Evolutionary conservation across 2,329 filamentous ascomycete genomes (phyloP), one percentile per base, ranked within the genome.

Genomic region (Claviceps cyperi): DNA sequence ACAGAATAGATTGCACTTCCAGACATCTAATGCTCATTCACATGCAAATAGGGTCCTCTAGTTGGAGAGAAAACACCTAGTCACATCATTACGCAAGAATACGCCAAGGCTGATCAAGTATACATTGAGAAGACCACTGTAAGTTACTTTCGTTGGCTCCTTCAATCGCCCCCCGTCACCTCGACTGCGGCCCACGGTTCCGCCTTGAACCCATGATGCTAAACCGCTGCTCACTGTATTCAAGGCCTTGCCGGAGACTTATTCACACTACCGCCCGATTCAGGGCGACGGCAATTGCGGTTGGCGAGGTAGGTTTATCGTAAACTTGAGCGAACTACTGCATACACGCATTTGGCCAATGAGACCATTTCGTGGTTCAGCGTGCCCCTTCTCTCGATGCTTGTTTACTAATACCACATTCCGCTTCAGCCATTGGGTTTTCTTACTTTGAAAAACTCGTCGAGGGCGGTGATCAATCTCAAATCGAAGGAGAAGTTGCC

Each of bases 251-350:
- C 84, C 89, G 6, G 76, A 83, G 59, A 87, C 84, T 51, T 95
- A 94, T 66, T 86, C 87, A 19, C 83, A 89, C 63, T 95, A 91
- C 63, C 86, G 92, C 50, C 83, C 83, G 11, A 81, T 95, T 64
- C 83, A 85, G 66, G 91, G 92, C 49, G 91, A 97, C 69, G 92
- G 92, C 52, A 94, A 94, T 64, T 97, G 92, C 68, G 92, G 91
- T 60, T 97, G 92, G 91, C 80, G 91, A 83, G 92, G 91, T 96
- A 75, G 72, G 82, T 70, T 40, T 24, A 21, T 22, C 19, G 19
- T 24, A 21, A 38, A 15, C 57, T 55, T 56, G 48, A 39, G 32
- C 49, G 5, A 22, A 46, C 21, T 41, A 4, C n/a, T 22, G 5
- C 14, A 17, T 9, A 11, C 43, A 15, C 15, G 6, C 21, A 32